Evolutionary conservation across 2,329 filamentous ascomycete genomes (phyloP).

Genomic region (Fusarium newnesense): DNA sequence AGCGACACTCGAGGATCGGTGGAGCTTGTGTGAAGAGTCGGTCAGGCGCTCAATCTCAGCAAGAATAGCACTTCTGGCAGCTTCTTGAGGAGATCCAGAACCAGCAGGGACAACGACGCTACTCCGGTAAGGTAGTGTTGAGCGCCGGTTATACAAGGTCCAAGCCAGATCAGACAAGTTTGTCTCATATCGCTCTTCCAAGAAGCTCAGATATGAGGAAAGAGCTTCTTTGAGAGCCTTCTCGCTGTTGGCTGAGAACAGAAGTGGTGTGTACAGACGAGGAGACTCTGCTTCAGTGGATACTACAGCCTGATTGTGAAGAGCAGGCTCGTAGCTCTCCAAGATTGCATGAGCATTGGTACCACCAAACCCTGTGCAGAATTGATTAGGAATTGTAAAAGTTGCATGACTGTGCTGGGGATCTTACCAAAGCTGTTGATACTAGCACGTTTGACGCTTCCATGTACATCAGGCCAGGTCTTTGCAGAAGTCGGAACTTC

Average conservation of each 20-base stretch:
- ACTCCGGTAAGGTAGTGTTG: background rate
- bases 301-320: too few species aligned
- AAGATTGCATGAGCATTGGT: conserved; percentile 24
- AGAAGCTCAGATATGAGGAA: background rate
- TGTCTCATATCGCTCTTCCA: background rate
- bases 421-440: background rate
- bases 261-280: background rate
- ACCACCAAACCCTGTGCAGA: background rate
- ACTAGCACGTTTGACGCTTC: background rate
- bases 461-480: background rate
- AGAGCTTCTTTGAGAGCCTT: background rate
- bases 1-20: background rate
- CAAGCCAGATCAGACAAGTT: background rate
- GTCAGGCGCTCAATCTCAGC: background rate
- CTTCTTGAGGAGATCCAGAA: background rate
- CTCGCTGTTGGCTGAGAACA: background rate
- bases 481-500: conserved; percentile 1
- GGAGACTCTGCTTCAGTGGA: background rate
- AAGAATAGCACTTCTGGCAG: background rate
- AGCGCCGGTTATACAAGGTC: background rate
- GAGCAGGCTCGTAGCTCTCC: background rate
- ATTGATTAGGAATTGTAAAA: background rate
- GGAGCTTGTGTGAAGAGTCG: background rate
- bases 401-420: rapidly evolving
- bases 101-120: background rate